phyloP scores from a whole-genome alignment of 192 early-diverging fungal species.

The Powellomyces hirtus region DNA sequence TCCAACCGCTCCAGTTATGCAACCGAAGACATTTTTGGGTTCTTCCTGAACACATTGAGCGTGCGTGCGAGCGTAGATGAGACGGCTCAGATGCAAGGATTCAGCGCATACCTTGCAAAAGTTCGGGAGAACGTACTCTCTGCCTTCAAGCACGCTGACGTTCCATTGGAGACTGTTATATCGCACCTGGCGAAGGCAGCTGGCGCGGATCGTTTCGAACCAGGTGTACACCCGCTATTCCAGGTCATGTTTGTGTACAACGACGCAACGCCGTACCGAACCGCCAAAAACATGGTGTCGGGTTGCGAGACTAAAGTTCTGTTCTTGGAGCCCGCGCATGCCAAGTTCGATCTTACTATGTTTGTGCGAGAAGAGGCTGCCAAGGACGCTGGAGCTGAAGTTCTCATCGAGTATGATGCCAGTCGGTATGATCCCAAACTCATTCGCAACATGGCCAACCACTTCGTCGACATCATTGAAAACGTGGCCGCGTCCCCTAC shows the following conservation, averaged over 20 bases:
- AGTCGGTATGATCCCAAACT: not conserved
- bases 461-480: not conserved
- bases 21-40: not conserved
- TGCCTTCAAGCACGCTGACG: not conserved
- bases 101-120: not conserved
- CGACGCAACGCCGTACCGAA: not conserved
- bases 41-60: not conserved
- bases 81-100: not conserved
- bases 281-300: not conserved
- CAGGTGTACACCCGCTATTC: not conserved
- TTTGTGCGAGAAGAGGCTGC: not conserved
- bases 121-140: not conserved
- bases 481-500: not conserved
- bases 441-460: not conserved
- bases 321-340: not conserved
- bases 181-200: too few species aligned
- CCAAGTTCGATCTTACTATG: not conserved
- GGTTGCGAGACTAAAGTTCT: not conserved
- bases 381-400: not conserved
- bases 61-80: not conserved
- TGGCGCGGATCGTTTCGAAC: not conserved
- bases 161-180: slow-evolving; percentile 13
- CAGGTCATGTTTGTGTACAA: not conserved
- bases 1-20: not conserved
- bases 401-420: not conserved